phyloP scores from a whole-genome alignment of 441 rosid genomes.

The Gossypium lobatum region DNA sequence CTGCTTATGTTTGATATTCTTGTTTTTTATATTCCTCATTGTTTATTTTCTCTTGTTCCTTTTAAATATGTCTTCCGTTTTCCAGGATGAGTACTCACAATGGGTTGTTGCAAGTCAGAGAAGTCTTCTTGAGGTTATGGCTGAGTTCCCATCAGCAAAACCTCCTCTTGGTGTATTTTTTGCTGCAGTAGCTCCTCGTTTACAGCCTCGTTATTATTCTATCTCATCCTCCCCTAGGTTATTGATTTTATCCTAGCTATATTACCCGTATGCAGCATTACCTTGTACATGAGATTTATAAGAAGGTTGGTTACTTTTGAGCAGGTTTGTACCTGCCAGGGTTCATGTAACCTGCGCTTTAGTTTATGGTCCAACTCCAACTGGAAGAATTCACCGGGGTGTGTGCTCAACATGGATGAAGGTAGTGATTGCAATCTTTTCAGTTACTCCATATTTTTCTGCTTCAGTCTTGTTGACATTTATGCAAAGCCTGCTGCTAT shows the following conservation, averaged over 20 bases:
- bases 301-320: slow-evolving; percentile 4
- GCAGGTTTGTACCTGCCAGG: slow-evolving; percentile 59
- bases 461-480: neutral
- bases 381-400: slow-evolving; percentile 86
- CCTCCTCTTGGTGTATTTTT: slow-evolving; percentile 87
- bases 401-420: slow-evolving; percentile 96
- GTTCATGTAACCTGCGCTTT: slow-evolving; percentile 86
- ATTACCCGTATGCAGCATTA: neutral
- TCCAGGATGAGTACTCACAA: slow-evolving; percentile 75
- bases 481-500: neutral
- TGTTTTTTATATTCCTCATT: neutral
- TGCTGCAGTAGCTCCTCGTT: slow-evolving; percentile 84
- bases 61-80: neutral
- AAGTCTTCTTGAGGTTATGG: slow-evolving; percentile 93
- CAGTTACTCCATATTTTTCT: neutral
- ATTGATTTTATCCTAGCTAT: slow-evolving; percentile 10
- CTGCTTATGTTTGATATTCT: neutral
- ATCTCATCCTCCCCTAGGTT: slow-evolving; percentile 94
- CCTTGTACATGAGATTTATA: slow-evolving; percentile 1
- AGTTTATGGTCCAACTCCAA: slow-evolving; percentile 71
- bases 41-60: slow-evolving; percentile 4
- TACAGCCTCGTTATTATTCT: slow-evolving; percentile 89
- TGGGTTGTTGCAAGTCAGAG: slow-evolving; percentile 84
- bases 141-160: slow-evolving; percentile 79
- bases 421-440: slow-evolving; percentile 31